Conservation (phyloP, 192 early-diverging fungal genomes). For the Coemansia sp. region DNA sequence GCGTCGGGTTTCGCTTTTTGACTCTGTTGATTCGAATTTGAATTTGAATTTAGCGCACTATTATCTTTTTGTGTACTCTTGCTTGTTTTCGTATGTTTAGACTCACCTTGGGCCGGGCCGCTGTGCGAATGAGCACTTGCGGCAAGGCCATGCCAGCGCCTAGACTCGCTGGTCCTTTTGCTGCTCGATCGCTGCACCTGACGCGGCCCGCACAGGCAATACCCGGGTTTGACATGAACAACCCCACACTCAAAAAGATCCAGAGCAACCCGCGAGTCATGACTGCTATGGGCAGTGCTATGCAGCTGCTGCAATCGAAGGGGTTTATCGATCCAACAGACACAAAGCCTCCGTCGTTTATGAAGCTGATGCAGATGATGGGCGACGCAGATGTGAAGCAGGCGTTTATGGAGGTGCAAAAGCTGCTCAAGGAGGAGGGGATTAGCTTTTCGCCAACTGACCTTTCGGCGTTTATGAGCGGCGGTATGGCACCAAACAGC, state of each 20-base stretch:
- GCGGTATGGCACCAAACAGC: neutral
- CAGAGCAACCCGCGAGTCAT: slow-evolving; percentile 26
- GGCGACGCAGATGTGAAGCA: slow-evolving; percentile 29
- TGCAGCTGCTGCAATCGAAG: slow-evolving; percentile 28
- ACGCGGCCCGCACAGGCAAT: neutral
- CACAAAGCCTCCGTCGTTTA: slow-evolving; percentile 30
- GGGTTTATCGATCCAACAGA: slow-evolving; percentile 11
- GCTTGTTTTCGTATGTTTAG: neutral
- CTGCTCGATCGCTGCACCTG: slow-evolving; percentile 5
- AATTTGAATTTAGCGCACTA: neutral
- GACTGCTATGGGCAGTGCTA: slow-evolving; percentile 14
- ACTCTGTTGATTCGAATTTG: neutral
- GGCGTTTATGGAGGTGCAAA: slow-evolving; percentile 15
- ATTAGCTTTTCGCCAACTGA: slow-evolving; percentile 32
- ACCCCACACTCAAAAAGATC: slow-evolving; percentile 20
- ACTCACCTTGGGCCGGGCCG: neutral
- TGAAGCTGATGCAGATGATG: slow-evolving; percentile 45
- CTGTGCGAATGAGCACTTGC: neutral
- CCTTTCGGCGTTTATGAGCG: slow-evolving; percentile 22
- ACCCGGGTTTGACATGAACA: slow-evolving; percentile 13
- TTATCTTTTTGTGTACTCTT: neutral
- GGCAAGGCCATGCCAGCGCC: neutral
- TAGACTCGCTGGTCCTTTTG: neutral
- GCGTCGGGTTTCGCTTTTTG: neutral
- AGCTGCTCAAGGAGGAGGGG: slow-evolving; percentile 33